Evolutionary conservation across 306 rosid genomes (phyloP), one percentile per base, ranked within the genome.

Genomic region (Vachellia pachyceras): DNA sequence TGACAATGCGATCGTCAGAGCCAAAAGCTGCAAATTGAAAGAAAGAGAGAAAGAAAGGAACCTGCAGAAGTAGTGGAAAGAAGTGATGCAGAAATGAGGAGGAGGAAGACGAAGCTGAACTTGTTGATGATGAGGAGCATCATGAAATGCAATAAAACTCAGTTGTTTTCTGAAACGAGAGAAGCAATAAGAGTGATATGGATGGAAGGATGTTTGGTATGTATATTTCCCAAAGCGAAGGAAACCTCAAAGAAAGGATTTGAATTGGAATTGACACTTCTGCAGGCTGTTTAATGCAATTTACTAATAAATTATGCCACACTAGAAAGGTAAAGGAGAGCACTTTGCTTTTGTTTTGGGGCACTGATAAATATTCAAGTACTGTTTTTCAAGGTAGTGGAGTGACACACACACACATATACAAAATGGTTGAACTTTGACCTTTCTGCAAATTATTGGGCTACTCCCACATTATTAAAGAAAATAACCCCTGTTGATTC

Each of bases 271-370:
- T 70, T 80, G 88, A 84, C 54, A 68, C 45, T 73, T 70, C 49
- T 37, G 25, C 23, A 55, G 0, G 72, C 29, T 66, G 41, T 23
- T 10, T 58, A 22, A 14, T 22, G 69, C 73, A 33, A 47, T 77
- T 76, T 8, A 49, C 25, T 74, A 68, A 77, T 49, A 79, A 83
- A 86, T 77, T 10, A 20, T 3, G 11, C 18, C 86, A 10, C 5
- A 69, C 45, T 52, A 60, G 82, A 88, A 80, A 85, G 88, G 55
- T 41, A 81, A 90, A 64, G 79, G 73, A 79, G 72, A 69, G 90
- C 90, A 75, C 90, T 87, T 87, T 88, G 77, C 82, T 74, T 57
- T 85, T 85, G 94, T 87, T 58, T 58, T 85, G 89, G 89, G 77
- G 89, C 90, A 85, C 86, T 79, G 1, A 2, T 29, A 29, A 29